Evolutionary conservation across 1,284 basidiomycete species (phyloP).

Genomic region (Pseudozyma thailandica): DNA sequence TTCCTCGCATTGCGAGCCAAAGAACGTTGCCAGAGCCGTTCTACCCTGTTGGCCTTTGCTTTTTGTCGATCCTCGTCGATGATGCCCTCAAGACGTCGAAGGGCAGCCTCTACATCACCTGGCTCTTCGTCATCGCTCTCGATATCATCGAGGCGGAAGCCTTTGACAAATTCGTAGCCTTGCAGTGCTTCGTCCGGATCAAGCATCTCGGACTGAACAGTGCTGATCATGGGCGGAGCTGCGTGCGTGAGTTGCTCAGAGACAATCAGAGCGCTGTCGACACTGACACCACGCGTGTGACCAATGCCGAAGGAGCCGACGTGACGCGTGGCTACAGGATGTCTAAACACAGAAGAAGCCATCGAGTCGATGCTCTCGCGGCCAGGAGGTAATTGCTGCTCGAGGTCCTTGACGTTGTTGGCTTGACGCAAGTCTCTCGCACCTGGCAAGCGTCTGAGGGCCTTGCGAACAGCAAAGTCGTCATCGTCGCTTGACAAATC

Average conservation of each 20-base stretch:
- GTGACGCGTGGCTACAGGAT: slow-evolving; percentile 16
- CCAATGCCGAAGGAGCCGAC: slow-evolving; percentile 27
- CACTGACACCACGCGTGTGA: slow-evolving; percentile 31
- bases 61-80: slow-evolving; percentile 62
- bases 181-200: slow-evolving; percentile 61
- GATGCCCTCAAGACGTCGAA: slow-evolving; percentile 60
- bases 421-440: slow-evolving; percentile 62
- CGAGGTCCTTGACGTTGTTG: slow-evolving; percentile 54
- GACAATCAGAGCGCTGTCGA: slow-evolving; percentile 28
- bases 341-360: slow-evolving; percentile 37
- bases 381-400: slow-evolving; percentile 12
- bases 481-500: slow-evolving; percentile 66
- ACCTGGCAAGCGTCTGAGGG: slow-evolving; percentile 59
- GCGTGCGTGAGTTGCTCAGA: slow-evolving; percentile 20
- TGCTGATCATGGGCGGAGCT: slow-evolving; percentile 45
- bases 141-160: slow-evolving; percentile 55
- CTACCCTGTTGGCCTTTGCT: slow-evolving; percentile 49
- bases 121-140: slow-evolving; percentile 62
- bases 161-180: slow-evolving; percentile 63
- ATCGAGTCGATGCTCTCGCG: slow-evolving; percentile 54
- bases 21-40: slow-evolving; percentile 53
- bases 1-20: slow-evolving; percentile 35
- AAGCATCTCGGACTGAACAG: slow-evolving; percentile 57
- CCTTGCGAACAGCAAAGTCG: slow-evolving; percentile 58
- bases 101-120: slow-evolving; percentile 61